Percentiles rank a stretch among this genome's conserved stretches.
Evolutionary conservation across 1,139 yeast species (phyloP).

Genomic region (Suhomyces ambrosiae): DNA sequence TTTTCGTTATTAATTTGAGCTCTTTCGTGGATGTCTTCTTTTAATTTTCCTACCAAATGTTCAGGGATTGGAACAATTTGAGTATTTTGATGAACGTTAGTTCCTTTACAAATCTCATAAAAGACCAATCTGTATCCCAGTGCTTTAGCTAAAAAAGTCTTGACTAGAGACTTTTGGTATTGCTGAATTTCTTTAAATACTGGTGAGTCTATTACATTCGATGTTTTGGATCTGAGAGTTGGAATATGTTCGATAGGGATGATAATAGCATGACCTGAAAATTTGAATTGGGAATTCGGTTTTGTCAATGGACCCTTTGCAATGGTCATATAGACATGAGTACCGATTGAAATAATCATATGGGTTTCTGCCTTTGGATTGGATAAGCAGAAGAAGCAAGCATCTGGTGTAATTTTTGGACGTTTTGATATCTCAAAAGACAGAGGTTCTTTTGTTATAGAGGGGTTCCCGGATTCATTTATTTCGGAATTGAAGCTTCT

Average conservation of each 20-base stretch:
- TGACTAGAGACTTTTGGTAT: slow-evolving; percentile 48
- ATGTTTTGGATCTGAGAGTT: slow-evolving; percentile 29
- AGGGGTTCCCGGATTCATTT: not conserved
- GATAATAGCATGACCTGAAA: slow-evolving; percentile 81
- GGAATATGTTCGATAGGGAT: slow-evolving; percentile 82
- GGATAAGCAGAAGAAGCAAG: slow-evolving; percentile 83
- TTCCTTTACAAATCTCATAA: slow-evolving; percentile 60
- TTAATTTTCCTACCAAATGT: slow-evolving; percentile 39
- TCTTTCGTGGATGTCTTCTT: slow-evolving; percentile 38
- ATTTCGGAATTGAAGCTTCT: slow-evolving; percentile 1
- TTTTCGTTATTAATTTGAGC: slow-evolving; percentile 52
- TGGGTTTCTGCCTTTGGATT: slow-evolving; percentile 80
- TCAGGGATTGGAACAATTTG: slow-evolving; percentile 64
- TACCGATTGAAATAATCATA: slow-evolving; percentile 77
- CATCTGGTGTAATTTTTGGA: slow-evolving; percentile 46
- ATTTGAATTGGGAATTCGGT: slow-evolving; percentile 44
- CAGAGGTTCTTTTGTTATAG: too few relatives aligned
- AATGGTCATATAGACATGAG: slow-evolving; percentile 65
- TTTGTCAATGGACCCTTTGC: slow-evolving; percentile 86
- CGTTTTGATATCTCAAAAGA: slow-evolving; percentile 2
- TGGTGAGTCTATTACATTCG: slow-evolving; percentile 21
- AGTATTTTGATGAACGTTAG: slow-evolving; percentile 65
- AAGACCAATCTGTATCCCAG: slow-evolving; percentile 50
- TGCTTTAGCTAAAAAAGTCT: slow-evolving; percentile 41
- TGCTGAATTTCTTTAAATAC: slow-evolving; percentile 31